Evolutionary conservation across 2,329 filamentous ascomycete genomes (phyloP), one percentile per base, ranked within the genome.

Genomic region (Aspergillus aculeatinus): DNA sequence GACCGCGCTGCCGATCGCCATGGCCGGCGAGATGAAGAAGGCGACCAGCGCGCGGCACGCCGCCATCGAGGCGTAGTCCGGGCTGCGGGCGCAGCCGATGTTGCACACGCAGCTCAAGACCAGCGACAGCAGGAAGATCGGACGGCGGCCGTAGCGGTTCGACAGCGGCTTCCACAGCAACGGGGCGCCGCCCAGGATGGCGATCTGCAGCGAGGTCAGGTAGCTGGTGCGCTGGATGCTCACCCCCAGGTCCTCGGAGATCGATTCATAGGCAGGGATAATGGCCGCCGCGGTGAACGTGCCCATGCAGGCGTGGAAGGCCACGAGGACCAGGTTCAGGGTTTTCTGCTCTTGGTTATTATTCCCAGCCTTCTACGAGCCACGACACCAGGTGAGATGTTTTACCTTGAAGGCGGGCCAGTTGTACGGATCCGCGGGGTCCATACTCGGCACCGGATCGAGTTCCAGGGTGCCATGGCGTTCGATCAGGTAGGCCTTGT

Each of bases 271-370:
- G 10, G 59, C 67, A 1, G 82, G 80, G 60, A 84, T 82, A 59
- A 86, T 83, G 3, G 79, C 74, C 0, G 82, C 77, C 1, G 83
- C 82, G 5, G 77, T 82, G 60, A 85, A 84, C 1, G 81, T 82
- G 33, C 79, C 76, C 79, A 85, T 85, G 72, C 81, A 81, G 39
- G 82, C 81, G 60, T 85, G 82, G 65, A 84, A 83, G 1, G 82
- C 81, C 12, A 87, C 81, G 21, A 85, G 76, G 7, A 79, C 57
- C 1, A 87, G 72, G 59, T 85, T 71, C 12, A 48, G 7, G 3
- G 48, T 51, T 68, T 69, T 69, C 68, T 71, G 4, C n/a, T 6
- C n/a, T 29, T 55, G 12, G 33, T 35, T 27, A 48, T 42, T 16
- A 42, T 9, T 11, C 10, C 39, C 16, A 12, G 7, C n/a, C n/a